Conservation (phyloP, 192 early-diverging fungal species). For the Chytriomyces confervae region DNA sequence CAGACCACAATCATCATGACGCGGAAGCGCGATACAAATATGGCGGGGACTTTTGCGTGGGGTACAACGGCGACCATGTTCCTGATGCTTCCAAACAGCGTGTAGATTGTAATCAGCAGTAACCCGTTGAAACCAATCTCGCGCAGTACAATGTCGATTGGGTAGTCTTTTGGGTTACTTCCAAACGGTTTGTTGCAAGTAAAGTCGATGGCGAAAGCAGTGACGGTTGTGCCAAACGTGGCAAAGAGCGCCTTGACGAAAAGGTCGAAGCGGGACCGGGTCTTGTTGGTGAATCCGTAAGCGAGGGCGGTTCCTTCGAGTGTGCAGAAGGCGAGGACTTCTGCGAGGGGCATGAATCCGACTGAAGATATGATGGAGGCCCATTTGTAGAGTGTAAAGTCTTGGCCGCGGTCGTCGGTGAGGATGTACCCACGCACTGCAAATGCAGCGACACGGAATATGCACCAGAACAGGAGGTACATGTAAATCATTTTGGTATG, state of each 20-base stretch:
- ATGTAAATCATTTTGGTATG: conserved; percentile 18
- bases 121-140: conserved; percentile 32
- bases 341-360: conserved; percentile 32
- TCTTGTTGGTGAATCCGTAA: background rate
- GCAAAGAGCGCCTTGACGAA: background rate
- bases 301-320: conserved; percentile 13
- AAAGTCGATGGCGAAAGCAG: conserved; percentile 21
- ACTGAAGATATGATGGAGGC: conserved; percentile 8
- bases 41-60: background rate
- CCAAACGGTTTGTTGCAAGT: conserved; percentile 23
- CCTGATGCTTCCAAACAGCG: conserved; percentile 11
- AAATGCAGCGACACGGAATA: conserved; percentile 19
- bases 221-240: conserved; percentile 8
- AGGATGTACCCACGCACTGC: conserved; percentile 5
- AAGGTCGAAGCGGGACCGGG: background rate
- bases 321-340: conserved; percentile 3
- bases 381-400: background rate
- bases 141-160: background rate
- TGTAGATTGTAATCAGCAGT: conserved; percentile 17
- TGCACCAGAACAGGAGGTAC: conserved; percentile 18
- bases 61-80: background rate
- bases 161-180: conserved; percentile 15
- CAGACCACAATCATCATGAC: background rate
- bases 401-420: conserved; percentile 3
- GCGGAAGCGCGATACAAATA: background rate